Conservation (phyloP, 768 basidiomycete genomes). For the Neoboletus magnificus region DNA sequence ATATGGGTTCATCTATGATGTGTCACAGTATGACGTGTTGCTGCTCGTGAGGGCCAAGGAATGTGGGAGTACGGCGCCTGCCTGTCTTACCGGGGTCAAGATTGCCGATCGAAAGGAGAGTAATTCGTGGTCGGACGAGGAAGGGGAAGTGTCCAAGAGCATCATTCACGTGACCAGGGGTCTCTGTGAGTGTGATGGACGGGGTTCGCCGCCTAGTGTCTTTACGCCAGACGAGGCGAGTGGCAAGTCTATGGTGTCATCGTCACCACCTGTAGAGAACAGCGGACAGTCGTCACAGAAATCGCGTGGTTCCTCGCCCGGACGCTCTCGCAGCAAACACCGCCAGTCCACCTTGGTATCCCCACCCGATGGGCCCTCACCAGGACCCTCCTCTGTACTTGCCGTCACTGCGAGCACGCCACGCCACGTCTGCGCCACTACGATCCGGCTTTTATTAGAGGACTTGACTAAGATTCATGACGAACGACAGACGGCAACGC, state of each 20-base stretch:
- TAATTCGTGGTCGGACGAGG: constrained; percentile 72
- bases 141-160: constrained; percentile 38
- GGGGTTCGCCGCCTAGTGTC: constrained; percentile 3
- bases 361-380: constrained; percentile 17
- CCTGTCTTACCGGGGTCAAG: constrained; percentile 83
- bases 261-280: constrained; percentile 19
- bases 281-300: constrained; percentile 26
- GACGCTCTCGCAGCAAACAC: constrained; percentile 48
- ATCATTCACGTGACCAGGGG: constrained; percentile 39
- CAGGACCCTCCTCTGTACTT: constrained; percentile 48
- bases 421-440: constrained; percentile 70
- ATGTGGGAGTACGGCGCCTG: constrained; percentile 73
- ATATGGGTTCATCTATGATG: constrained; percentile 89
- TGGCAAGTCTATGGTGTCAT: constrained; percentile 8
- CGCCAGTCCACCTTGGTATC: constrained; percentile 41
- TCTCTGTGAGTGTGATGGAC: constrained; percentile 40
- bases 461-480: constrained; percentile 84
- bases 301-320: constrained; percentile 40
- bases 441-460: constrained; percentile 67
- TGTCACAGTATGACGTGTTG: constrained; percentile 76
- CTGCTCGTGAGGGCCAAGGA: constrained; percentile 70
- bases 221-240: constrained; percentile 10
- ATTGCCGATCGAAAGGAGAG: constrained; percentile 81
- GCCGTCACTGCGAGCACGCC: constrained; percentile 60
- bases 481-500: constrained; percentile 59